Percentiles rank a stretch among this genome's conserved stretches.
These are phyloP conservation scores for Candida quercuum DNA, from an alignment of 805 yeast genomes.

Conservation along the genomic window DNA sequence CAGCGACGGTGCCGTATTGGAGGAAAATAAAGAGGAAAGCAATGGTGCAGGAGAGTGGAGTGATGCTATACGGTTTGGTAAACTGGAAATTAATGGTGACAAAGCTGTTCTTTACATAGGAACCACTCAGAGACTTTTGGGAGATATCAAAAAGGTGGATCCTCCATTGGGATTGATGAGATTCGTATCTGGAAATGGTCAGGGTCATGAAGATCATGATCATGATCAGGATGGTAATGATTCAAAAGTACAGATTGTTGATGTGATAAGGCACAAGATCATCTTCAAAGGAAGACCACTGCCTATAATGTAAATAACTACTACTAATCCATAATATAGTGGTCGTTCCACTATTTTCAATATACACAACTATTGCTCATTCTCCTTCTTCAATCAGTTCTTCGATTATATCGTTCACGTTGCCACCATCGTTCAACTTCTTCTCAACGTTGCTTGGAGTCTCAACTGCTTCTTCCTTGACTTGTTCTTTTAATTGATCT, in stretches of 20 bases:
- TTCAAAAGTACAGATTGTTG: slow-evolving; percentile 44
- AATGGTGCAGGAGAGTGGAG: too few species aligned
- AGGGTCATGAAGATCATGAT: too few species aligned
- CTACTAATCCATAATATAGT: background rate
- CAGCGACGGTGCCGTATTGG: too few species aligned
- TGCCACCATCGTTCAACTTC: slow-evolving; percentile 7
- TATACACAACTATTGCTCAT: background rate
- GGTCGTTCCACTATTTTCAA: too few species aligned
- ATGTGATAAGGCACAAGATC: slow-evolving; percentile 52
- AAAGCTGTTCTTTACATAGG: slow-evolving; percentile 60
- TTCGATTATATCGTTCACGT: slow-evolving; percentile 14
- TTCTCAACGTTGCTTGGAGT: slow-evolving; percentile 4
- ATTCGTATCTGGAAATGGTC: too few species aligned
- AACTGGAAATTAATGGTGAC: slow-evolving; percentile 37
- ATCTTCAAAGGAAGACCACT: slow-evolving; percentile 66
- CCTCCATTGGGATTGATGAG: slow-evolving; percentile 62
- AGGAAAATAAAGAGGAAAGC: too few species aligned
- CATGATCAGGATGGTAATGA: slow-evolving; percentile 9
- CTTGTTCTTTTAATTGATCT: slow-evolving; percentile 15
- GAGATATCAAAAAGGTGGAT: slow-evolving; percentile 50
- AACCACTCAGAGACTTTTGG: slow-evolving; percentile 64
- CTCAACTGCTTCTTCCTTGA: slow-evolving; percentile 3
- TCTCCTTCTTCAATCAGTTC: slow-evolving; percentile 10
- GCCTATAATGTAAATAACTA: slow-evolving; percentile 58
- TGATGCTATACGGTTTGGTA: slow-evolving; percentile 50